These are phyloP conservation scores for Monascus ruber DNA, from an alignment of 2,329 filamentous ascomycete genomes.

Conservation along the genomic window DNA sequence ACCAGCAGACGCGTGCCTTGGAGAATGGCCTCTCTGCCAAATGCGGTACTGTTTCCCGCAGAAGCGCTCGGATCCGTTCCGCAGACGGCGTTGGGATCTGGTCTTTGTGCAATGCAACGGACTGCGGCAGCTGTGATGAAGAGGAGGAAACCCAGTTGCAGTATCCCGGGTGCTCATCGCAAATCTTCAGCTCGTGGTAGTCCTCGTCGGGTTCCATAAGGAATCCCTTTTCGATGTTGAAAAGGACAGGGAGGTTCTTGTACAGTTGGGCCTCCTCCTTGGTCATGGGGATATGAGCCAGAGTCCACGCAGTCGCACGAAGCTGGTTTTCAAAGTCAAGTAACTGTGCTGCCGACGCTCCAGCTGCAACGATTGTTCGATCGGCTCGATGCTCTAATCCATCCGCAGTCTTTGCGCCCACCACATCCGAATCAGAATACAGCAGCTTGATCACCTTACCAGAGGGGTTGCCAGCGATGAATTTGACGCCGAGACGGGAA, in stretches of 20 bases:
- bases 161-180: slow-evolving; percentile 46
- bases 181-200: slow-evolving; percentile 25
- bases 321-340: slow-evolving; percentile 37
- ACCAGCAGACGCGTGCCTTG: slow-evolving; percentile 46
- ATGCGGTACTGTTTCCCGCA: slow-evolving; percentile 43
- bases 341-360: slow-evolving; percentile 30
- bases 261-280: slow-evolving; percentile 31
- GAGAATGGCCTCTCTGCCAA: slow-evolving; percentile 39
- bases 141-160: slow-evolving; percentile 31
- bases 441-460: slow-evolving; percentile 29
- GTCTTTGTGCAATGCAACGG: slow-evolving; percentile 33
- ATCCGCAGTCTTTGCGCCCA: slow-evolving; percentile 29
- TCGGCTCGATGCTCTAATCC: slow-evolving; percentile 26
- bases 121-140: slow-evolving; percentile 14
- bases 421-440: slow-evolving; percentile 22
- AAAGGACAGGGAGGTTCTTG: slow-evolving; percentile 33
- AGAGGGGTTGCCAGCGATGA: slow-evolving; percentile 30
- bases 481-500: slow-evolving; percentile 32
- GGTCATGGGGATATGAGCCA: slow-evolving; percentile 35
- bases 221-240: slow-evolving; percentile 37
- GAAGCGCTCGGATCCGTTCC: slow-evolving; percentile 35
- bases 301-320: slow-evolving; percentile 37
- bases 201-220: slow-evolving; percentile 38
- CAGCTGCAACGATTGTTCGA: slow-evolving; percentile 32
- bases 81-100: slow-evolving; percentile 37